Evolutionary conservation across 2,329 filamentous ascomycete species (phyloP).

Genomic region (Huntiella moniliformis): DNA sequence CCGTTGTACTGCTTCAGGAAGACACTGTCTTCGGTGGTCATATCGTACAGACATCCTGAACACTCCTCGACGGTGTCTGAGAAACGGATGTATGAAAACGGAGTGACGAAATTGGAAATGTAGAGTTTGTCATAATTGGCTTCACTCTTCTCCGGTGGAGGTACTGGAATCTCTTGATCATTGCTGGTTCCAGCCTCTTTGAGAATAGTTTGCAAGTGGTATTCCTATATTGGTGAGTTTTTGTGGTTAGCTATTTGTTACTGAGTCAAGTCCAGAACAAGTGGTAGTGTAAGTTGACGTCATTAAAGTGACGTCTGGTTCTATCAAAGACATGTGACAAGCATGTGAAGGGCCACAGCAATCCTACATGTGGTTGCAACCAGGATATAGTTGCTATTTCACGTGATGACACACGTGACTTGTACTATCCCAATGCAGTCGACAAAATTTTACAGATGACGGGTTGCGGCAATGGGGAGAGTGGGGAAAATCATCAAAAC

Average conservation of each 20-base stretch:
- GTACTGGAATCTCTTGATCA: slow-evolving; percentile 46
- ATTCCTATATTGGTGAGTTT: slow-evolving; percentile 45
- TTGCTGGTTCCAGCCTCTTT: slow-evolving; percentile 35
- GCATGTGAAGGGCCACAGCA: no score
- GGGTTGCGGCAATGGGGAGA: slow-evolving; percentile 3
- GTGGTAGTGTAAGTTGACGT: background rate
- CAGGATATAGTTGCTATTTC: slow-evolving; percentile 12
- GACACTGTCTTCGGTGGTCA: slow-evolving; percentile 75
- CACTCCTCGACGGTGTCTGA: slow-evolving; percentile 97
- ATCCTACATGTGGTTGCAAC: slow-evolving; percentile 7
- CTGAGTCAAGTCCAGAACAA: background rate
- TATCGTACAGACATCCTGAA: slow-evolving; percentile 77
- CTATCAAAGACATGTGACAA: no score
- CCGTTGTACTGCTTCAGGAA: slow-evolving; percentile 73
- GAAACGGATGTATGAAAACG: slow-evolving; percentile 88
- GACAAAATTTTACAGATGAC: background rate
- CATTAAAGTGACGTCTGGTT: background rate
- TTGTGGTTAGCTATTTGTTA: no score
- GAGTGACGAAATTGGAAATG: slow-evolving; percentile 58
- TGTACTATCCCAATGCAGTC: slow-evolving; percentile 13
- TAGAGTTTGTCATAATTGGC: slow-evolving; percentile 84
- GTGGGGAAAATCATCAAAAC: slow-evolving; percentile 24
- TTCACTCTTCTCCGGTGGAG: slow-evolving; percentile 42
- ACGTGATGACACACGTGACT: slow-evolving; percentile 29
- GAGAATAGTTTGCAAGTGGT: slow-evolving; percentile 74